These are phyloP conservation scores for Lotus japonicus DNA, from an alignment of 306 rosid species.

Conservation along the genomic window DNA sequence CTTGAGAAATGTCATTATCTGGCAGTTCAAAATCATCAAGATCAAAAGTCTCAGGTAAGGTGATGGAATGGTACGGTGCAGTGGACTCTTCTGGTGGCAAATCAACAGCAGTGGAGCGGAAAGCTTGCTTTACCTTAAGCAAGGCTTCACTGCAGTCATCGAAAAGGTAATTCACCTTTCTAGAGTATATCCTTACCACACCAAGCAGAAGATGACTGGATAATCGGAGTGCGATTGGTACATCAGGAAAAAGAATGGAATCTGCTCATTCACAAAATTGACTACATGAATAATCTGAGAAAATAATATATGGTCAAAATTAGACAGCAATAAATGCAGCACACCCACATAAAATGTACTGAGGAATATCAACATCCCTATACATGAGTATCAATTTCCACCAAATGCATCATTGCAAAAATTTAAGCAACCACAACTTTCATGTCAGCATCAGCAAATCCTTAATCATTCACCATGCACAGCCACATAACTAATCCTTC, in stretches of 20 bases:
- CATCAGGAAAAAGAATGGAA: slow-evolving; percentile 95
- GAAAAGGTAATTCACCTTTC: slow-evolving; percentile 98
- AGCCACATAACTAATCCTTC: not conserved
- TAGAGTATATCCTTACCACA: slow-evolving; percentile 97
- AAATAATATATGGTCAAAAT: slow-evolving; percentile 9
- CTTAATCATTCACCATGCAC: not conserved
- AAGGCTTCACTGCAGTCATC: slow-evolving; percentile 99
- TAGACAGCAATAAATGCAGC: not conserved
- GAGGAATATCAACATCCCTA: slow-evolving; percentile 4
- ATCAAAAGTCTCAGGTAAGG: slow-evolving; percentile 98
- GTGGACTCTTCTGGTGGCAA: slow-evolving; percentile 99
- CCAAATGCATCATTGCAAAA: not conserved
- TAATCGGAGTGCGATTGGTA: slow-evolving; percentile 93
- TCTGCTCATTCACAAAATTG: slow-evolving; percentile 52
- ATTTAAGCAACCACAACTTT: not conserved
- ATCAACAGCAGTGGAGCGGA: slow-evolving; percentile 96
- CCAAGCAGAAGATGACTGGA: slow-evolving; percentile 99
- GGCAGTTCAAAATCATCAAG: slow-evolving; percentile 99
- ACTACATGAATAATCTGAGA: slow-evolving; percentile 17
- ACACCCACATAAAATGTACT: not conserved
- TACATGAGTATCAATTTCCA: not conserved
- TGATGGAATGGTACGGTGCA: slow-evolving; percentile 98
- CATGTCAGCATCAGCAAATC: too few species aligned
- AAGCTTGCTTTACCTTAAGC: slow-evolving; percentile 99
- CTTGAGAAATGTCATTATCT: slow-evolving; percentile 82